Conservation (phyloP, 768 basidiomycete genomes). For the Tubosaeta brunneosetosa region DNA sequence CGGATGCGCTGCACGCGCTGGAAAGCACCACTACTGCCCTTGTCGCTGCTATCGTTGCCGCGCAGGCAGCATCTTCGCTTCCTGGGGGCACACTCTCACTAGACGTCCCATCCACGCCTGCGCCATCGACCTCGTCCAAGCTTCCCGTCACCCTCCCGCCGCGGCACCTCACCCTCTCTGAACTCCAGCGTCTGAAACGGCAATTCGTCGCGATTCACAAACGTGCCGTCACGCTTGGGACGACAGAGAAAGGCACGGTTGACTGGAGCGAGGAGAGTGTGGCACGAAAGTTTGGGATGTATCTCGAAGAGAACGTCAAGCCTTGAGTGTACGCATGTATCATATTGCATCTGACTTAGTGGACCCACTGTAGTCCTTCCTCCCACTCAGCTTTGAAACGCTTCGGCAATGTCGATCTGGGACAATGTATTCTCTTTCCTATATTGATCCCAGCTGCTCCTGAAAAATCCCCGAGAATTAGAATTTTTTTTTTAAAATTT, state of each 20-base stretch:
- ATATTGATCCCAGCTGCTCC: no score
- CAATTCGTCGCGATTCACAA: slow-evolving; percentile 90
- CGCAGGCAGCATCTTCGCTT: slow-evolving; percentile 47
- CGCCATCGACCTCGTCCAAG: slow-evolving; percentile 25
- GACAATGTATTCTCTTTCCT: no score
- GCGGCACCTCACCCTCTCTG: slow-evolving; percentile 74
- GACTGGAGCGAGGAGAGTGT: slow-evolving; percentile 75
- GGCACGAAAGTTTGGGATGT: slow-evolving; percentile 62
- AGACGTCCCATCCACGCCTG: slow-evolving; percentile 35
- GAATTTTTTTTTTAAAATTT: no score
- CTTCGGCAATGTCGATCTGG: no score
- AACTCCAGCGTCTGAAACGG: slow-evolving; percentile 84
- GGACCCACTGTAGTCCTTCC: no score
- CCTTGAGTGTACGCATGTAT: slow-evolving; percentile 24
- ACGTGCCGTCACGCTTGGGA: slow-evolving; percentile 81
- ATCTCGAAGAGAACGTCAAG: slow-evolving; percentile 67
- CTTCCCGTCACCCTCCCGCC: slow-evolving; percentile 59
- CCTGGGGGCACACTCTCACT: slow-evolving; percentile 40
- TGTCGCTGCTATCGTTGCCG: slow-evolving; percentile 66
- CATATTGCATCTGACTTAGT: not conserved
- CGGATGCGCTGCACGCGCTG: slow-evolving; percentile 82
- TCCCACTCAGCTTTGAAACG: no score
- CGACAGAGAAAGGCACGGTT: slow-evolving; percentile 69
- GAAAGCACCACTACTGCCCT: slow-evolving; percentile 70
- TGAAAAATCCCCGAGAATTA: no score